Conservation (phyloP, 2,329 filamentous ascomycete genomes). For the Colletotrichum sidae region DNA sequence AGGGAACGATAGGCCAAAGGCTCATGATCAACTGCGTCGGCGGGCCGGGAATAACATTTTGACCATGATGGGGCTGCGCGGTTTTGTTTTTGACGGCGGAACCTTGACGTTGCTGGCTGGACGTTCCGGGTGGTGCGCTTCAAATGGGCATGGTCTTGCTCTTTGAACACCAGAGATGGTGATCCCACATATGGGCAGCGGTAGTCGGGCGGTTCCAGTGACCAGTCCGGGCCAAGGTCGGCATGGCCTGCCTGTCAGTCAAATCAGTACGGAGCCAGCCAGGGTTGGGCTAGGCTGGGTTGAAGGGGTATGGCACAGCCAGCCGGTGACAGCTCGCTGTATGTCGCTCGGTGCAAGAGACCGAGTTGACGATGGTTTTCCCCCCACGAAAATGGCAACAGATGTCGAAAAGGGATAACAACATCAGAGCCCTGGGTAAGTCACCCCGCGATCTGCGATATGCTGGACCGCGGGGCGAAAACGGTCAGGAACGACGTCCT, state of each 20-base stretch:
- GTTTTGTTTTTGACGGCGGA: conserved; percentile 15
- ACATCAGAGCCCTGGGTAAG: conserved; percentile 14
- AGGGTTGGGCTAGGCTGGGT: background rate
- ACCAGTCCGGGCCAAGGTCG: conserved; percentile 22
- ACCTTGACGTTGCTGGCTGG: conserved; percentile 15
- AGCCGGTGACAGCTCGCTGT: conserved; percentile 2
- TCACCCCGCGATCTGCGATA: conserved; percentile 18
- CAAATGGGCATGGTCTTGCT: conserved; percentile 1
- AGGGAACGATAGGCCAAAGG: conserved; percentile 1
- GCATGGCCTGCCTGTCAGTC: conserved; percentile 4
- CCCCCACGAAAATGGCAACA: background rate
- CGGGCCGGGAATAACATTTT: conserved; percentile 23
- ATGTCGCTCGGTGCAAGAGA: conserved; percentile 21
- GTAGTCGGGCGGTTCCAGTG: conserved; percentile 17
- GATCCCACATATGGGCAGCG: conserved; percentile 17
- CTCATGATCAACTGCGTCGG: conserved; percentile 4
- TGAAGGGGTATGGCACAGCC: background rate
- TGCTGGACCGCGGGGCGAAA: conserved; percentile 38
- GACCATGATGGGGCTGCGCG: conserved; percentile 18
- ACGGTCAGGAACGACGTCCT: conserved; percentile 39
- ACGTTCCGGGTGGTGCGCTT: conserved; percentile 9
- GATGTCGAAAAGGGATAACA: conserved; percentile 24
- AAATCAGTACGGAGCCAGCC: background rate
- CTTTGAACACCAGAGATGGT: background rate
- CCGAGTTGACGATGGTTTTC: conserved; percentile 31